phyloP scores from a whole-genome alignment of 768 basidiomycete genomes.

The Boletus sp. region DNA sequence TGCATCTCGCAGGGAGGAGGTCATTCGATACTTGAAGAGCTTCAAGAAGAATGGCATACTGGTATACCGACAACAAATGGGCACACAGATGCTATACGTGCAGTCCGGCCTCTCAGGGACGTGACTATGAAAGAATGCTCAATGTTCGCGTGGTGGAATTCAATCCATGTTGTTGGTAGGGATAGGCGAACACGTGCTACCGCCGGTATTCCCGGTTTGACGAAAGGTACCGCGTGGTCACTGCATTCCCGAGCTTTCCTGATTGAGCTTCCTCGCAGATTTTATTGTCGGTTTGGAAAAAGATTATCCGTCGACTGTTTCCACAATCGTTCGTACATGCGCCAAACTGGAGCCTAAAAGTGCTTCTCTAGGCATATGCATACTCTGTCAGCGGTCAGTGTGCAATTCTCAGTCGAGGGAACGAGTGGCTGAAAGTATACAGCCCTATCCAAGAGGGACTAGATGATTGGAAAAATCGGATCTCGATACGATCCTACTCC shows the following conservation, averaged over 20 bases:
- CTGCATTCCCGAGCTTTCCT: not conserved
- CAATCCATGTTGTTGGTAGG: conserved; percentile 50
- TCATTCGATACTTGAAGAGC: conserved; percentile 64
- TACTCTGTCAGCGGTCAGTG: conserved; percentile 63
- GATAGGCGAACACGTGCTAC: conserved; percentile 44
- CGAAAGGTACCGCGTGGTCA: conserved; percentile 51
- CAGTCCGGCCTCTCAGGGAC: conserved; percentile 70
- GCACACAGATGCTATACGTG: conserved; percentile 35
- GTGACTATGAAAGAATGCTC: conserved; percentile 78
- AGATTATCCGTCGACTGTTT: conserved; percentile 85
- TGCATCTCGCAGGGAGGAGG: conserved; percentile 77
- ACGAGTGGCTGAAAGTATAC: not conserved
- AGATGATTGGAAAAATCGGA: conserved; percentile 71
- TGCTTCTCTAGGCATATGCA: conserved; percentile 46
- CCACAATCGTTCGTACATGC: conserved; percentile 78
- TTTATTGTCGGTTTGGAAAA: conserved; percentile 79
- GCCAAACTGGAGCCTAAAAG: conserved; percentile 72
- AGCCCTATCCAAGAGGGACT: conserved; percentile 66
- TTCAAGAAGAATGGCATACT: conserved; percentile 68
- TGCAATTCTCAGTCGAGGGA: not conserved
- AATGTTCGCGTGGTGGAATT: conserved; percentile 74
- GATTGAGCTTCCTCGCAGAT: conserved; percentile 39
- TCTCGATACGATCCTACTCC: conserved; percentile 60
- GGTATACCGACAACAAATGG: conserved; percentile 6
- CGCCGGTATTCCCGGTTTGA: conserved; percentile 63